Percentiles rank a stretch among this genome's conserved stretches.
phyloP scores from a whole-genome alignment of 352 stramenopile genomes.

The Phytophthora idaei region DNA sequence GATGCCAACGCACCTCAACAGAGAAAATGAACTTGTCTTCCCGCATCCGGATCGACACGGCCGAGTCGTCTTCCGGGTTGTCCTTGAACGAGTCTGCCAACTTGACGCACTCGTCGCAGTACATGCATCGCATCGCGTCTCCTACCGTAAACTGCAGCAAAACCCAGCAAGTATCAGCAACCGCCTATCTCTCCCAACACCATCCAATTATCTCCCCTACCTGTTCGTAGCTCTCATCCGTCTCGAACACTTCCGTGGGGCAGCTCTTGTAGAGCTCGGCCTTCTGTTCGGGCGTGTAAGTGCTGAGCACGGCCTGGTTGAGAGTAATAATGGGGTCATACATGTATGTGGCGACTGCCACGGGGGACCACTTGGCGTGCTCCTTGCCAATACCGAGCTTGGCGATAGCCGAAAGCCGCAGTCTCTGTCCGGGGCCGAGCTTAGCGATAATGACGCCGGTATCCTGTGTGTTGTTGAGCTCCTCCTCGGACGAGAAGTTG shows the following conservation, averaged over 20 bases:
- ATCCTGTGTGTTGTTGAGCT: slow-evolving; percentile 95
- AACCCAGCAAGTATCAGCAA: not conserved
- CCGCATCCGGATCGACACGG: slow-evolving; percentile 88
- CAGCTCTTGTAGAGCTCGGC: slow-evolving; percentile 95
- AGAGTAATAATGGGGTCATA: slow-evolving; percentile 92
- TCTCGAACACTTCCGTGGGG: slow-evolving; percentile 94
- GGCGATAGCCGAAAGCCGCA: slow-evolving; percentile 95
- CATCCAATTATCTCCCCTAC: slow-evolving; percentile 23
- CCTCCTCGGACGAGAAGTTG: slow-evolving; percentile 88
- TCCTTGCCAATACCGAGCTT: slow-evolving; percentile 96
- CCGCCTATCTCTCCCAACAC: not conserved
- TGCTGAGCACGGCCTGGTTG: slow-evolving; percentile 92
- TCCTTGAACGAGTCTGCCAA: slow-evolving; percentile 94
- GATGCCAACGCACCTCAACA: slow-evolving; percentile 80
- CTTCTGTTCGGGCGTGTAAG: slow-evolving; percentile 95
- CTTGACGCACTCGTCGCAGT: slow-evolving; percentile 95
- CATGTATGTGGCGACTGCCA: slow-evolving; percentile 95
- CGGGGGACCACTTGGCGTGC: slow-evolving; percentile 97
- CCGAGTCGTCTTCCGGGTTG: slow-evolving; percentile 94
- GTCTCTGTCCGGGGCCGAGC: slow-evolving; percentile 93
- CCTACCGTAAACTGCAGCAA: slow-evolving; percentile 55
- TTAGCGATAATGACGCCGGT: slow-evolving; percentile 97
- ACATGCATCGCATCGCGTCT: slow-evolving; percentile 90
- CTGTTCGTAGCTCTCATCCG: slow-evolving; percentile 91
- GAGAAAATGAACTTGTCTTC: slow-evolving; percentile 97